Percentiles rank a stretch among this genome's conserved stretches.
These are phyloP conservation scores for Juglanconis sp. DNA, from an alignment of 2,329 filamentous ascomycete species.

Conservation along the genomic window DNA sequence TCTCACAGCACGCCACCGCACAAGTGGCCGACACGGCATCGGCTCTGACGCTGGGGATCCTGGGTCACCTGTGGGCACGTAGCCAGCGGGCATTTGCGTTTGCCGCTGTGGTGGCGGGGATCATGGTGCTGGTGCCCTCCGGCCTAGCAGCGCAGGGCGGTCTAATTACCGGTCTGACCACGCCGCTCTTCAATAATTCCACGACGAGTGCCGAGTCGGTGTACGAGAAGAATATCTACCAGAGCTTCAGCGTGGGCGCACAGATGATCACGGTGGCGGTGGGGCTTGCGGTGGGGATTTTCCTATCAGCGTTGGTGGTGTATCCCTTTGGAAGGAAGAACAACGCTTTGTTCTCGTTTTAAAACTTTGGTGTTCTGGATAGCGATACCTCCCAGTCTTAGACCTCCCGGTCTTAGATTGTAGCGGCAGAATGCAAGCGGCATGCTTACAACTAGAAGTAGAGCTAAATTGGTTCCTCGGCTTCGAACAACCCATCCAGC, in stretches of 20 bases:
- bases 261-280: constrained; percentile 15
- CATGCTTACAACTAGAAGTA: neutral
- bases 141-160: constrained; percentile 16
- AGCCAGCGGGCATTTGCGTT: constrained; percentile 16
- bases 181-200: constrained; percentile 11
- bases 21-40: constrained; percentile 17
- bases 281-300: constrained; percentile 4
- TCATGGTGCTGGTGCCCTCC: constrained; percentile 15
- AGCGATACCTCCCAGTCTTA: neutral
- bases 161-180: constrained; percentile 9
- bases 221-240: constrained; percentile 11
- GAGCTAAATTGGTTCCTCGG: neutral
- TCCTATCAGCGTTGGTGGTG: constrained; percentile 5
- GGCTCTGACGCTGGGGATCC: constrained; percentile 14
- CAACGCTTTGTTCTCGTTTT: constrained; percentile 4
- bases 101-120: constrained; percentile 16
- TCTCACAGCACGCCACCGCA: constrained; percentile 17
- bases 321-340: constrained; percentile 3
- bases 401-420: neutral
- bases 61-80: constrained; percentile 19
- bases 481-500: neutral
- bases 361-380: neutral
- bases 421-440: neutral
- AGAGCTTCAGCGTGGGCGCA: constrained; percentile 11
- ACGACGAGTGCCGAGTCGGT: neutral